Evolutionary conservation across 2,329 filamentous ascomycete genomes (phyloP), one percentile per base, ranked within the genome.

Genomic region (Gaeumannomyces sp.): DNA sequence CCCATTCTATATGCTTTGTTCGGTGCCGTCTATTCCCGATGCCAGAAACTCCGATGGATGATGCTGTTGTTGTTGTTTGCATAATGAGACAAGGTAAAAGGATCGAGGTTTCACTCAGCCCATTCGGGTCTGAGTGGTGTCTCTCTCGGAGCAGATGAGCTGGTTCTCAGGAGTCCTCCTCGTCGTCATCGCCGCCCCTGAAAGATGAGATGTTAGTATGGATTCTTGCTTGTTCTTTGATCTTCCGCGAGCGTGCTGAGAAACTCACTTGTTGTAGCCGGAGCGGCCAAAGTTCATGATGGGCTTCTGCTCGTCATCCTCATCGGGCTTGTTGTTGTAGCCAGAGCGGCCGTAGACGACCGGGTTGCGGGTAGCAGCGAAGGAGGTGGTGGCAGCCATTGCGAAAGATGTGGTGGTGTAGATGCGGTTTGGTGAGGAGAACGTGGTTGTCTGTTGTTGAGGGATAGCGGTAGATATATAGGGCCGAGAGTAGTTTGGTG

Each of bases 181-280:
- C 74, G 66, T 76, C 76, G 64, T 75, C 70, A 71, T 72, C 72
- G 64, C 64, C 66, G 35, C 64, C 66, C 65, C 68, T 67, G 66
- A 65, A 14, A 66, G 63, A 22, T 28, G 59, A 14, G 53, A 2
- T 28, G 64, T 65, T 59, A 64, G 63, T 53, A n/a, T 10, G n/a
- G 10, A 56, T 35, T n/a, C 27, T 28, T 27, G 25, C 25, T 22
- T 25, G 14, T 45, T 60, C 14, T 11, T 29, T 7, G 8, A 16
- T 38, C 14, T 31, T 35, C 2, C 1, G 33, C 56, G 22, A 35
- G 28, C 7, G 25, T 33, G 3, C 0, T 31, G 38, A 27, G 31
- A 13, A 31, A 68, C 71, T 69, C 29, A 73, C 72, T 73, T 79
- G 77, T 81, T 82, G 76, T 81, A 81, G 68, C 79, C 79, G 63